A percentile compares a stretch with the other conserved stretches of the same genome.
phyloP scores from a whole-genome alignment of 2,329 filamentous ascomycete genomes.

The Rutstroemia sp. region DNA sequence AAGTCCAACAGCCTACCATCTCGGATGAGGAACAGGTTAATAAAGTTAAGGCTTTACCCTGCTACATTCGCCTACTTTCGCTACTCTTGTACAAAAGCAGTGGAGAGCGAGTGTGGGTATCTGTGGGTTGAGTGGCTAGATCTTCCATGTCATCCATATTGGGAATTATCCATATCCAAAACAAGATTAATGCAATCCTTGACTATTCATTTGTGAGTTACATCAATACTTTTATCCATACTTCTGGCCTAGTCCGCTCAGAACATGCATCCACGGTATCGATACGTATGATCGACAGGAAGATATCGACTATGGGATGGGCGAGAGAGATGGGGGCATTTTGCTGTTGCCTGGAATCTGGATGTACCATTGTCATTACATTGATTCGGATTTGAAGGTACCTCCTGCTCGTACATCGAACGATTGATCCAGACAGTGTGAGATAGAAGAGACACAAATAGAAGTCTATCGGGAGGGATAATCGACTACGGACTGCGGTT shows the following conservation, averaged over 20 bases:
- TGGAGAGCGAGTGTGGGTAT: background rate
- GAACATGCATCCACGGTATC: background rate
- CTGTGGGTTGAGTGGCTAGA: conserved; percentile 4
- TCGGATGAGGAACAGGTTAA: no score
- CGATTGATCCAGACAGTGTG: no score
- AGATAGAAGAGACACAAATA: no score
- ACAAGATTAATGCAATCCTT: background rate
- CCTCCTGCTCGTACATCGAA: no score
- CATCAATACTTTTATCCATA: conserved; percentile 3
- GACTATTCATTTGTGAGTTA: conserved; percentile 1
- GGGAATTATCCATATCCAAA: background rate
- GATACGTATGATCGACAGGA: background rate
- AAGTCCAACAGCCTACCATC: background rate
- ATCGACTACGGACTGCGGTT: no score
- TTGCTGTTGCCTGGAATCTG: background rate
- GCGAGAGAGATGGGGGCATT: background rate
- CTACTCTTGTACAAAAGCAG: conserved; percentile 8
- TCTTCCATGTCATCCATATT: background rate
- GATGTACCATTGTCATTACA: background rate
- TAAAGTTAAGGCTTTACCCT: background rate
- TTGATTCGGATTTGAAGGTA: no score
- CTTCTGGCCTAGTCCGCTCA: background rate
- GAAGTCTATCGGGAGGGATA: no score
- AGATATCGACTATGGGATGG: no score
- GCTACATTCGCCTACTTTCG: conserved; percentile 4